Evolutionary conservation across 345 rosid species (phyloP), one percentile per base, ranked within the genome.

Genomic region (Sisymbrium irio): DNA sequence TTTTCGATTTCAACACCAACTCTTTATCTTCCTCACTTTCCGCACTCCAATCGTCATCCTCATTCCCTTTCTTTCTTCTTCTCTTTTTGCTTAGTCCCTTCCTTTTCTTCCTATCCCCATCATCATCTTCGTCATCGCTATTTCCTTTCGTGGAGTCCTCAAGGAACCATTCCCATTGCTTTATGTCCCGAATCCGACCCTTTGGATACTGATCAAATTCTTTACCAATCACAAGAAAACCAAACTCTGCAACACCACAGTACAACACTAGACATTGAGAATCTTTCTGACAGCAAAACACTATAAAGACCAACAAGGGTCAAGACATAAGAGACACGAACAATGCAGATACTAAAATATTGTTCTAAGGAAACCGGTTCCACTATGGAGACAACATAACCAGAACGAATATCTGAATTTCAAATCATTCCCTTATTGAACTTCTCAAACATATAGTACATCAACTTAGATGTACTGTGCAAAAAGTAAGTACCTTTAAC

Each of bases 81-180:
- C 86, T 81, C 84, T 76, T 90, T 65, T 68, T 82, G 54, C 79
- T 69, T 57, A 62, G 20, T 13, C 84, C 60, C 56, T 44, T 53
- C 74, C 19, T 80, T 28, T 57, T 39, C 58, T 75, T 75, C 28
- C 45, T 47, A 35, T 30, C 81, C 18, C 20, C 60, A 27, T 62
- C 77, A 1, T 74, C 84, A 17, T 68, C 88, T n/a, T 73, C 81
- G 3, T 76, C 75, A 12, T 78, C 78, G 8, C 82, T 80, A 10
- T 74, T 67, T 32, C 75, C 65, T 35, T 71, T 76, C 13, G 20
- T 71, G 10, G 58, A 46, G 79, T 89, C 97, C 62, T 85, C 87
- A 4, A 93, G 64, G 25, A 89, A 93, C 98, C 97, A 93, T 47
- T 89, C 89, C 98, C 97, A 93, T 32, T 86, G 65, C 75, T 75